phyloP scores from a whole-genome alignment of 140 eudicot genomes.

The Oenanthe javanica region DNA sequence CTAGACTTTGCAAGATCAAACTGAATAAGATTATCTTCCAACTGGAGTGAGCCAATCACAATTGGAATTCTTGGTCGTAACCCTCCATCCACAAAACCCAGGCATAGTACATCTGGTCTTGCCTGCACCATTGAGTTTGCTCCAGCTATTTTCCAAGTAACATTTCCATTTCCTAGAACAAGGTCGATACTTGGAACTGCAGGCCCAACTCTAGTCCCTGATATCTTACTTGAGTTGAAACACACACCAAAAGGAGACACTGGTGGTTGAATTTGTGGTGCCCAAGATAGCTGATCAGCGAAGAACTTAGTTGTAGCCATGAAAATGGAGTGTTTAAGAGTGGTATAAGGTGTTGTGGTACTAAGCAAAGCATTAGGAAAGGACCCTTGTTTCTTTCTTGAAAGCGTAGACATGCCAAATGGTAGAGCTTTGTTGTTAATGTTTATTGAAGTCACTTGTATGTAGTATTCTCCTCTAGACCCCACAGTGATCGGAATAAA shows the following conservation, averaged over 20 bases:
- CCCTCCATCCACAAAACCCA: slow-evolving; percentile 49
- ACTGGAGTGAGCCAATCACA: slow-evolving; percentile 33
- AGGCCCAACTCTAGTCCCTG: slow-evolving; percentile 15
- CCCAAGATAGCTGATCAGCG: slow-evolving; percentile 10
- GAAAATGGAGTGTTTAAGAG: slow-evolving; percentile 29
- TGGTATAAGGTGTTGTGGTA: slow-evolving; percentile 40
- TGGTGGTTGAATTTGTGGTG: slow-evolving; percentile 21
- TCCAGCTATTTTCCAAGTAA: slow-evolving; percentile 28
- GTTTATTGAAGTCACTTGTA: slow-evolving; percentile 27
- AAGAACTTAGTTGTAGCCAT: slow-evolving; percentile 15
- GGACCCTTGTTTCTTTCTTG: slow-evolving; percentile 11
- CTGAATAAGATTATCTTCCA: slow-evolving; percentile 35
- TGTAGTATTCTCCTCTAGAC: slow-evolving; percentile 32
- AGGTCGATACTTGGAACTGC: slow-evolving; percentile 32
- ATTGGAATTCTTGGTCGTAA: slow-evolving; percentile 23
- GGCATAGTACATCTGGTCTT: slow-evolving; percentile 26
- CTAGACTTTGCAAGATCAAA: slow-evolving; percentile 36
- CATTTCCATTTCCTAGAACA: slow-evolving; percentile 20
- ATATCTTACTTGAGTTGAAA: slow-evolving; percentile 23
- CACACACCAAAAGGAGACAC: slow-evolving; percentile 37
- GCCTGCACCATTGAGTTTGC: slow-evolving; percentile 36
- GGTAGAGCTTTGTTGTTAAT: slow-evolving; percentile 23
- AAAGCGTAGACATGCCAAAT: slow-evolving; percentile 9
- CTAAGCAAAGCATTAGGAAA: slow-evolving; percentile 25
- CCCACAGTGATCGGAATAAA: slow-evolving; percentile 32